phyloP scores from a whole-genome alignment of 306 rosid species.

The Pyrus bretschneideri region DNA sequence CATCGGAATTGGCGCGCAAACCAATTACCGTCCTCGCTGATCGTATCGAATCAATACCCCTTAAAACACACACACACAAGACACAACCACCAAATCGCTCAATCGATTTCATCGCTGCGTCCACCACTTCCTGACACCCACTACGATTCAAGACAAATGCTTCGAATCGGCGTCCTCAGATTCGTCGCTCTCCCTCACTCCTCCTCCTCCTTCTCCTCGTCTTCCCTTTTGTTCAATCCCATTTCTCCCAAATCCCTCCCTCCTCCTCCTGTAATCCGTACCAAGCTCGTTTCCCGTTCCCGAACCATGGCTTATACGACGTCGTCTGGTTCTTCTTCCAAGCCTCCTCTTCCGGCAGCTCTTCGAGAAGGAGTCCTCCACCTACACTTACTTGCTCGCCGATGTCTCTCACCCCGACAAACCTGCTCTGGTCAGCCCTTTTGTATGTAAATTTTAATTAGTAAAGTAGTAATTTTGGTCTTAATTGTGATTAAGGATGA shows the following conservation, averaged over 20 bases:
- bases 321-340: constrained; percentile 20
- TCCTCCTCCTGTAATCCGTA: not conserved
- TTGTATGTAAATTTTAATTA: too few relatives aligned
- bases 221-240: not conserved
- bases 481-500: not conserved
- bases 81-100: not conserved
- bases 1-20: not conserved
- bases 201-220: not conserved
- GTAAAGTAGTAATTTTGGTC: not conserved
- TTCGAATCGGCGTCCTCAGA: constrained; percentile 9
- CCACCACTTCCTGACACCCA: not conserved
- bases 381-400: constrained; percentile 86
- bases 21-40: not conserved
- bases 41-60: not conserved
- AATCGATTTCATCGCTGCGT: not conserved
- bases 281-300: not conserved
- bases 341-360: constrained; percentile 87
- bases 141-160: not conserved
- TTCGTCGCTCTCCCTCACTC: not conserved
- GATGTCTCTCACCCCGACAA: constrained; percentile 63
- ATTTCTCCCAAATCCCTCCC: not conserved
- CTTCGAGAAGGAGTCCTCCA: constrained; percentile 91
- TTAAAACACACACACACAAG: too few relatives aligned
- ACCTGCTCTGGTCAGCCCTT: constrained; percentile 59
- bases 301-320: constrained; percentile 20